A percentile compares a stretch with the other conserved stretches of the same genome.
phyloP scores from a whole-genome alignment of 352 stramenopile genomes.

The Thalassiosira exigua region DNA sequence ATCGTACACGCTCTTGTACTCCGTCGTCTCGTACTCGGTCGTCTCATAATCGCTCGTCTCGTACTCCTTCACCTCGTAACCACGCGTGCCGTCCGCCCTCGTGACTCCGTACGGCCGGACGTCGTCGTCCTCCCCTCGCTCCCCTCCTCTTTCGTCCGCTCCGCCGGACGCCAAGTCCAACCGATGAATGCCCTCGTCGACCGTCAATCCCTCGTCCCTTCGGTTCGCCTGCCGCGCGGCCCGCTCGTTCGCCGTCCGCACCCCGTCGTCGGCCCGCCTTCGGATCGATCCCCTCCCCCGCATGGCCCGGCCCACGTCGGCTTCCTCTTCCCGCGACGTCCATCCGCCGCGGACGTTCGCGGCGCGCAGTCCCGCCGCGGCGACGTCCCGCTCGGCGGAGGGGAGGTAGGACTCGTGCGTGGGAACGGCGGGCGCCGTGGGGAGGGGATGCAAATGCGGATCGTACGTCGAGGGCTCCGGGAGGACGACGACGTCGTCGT shows the following conservation, averaged over 20 bases:
- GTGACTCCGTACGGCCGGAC: slow-evolving; percentile 14
- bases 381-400: background rate
- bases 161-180: background rate
- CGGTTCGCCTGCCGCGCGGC: background rate
- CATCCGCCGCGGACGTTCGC: slow-evolving; percentile 4
- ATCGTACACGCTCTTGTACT: slow-evolving; percentile 57
- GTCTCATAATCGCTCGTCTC: slow-evolving; percentile 38
- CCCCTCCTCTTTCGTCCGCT: background rate
- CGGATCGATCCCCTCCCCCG: background rate
- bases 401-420: background rate
- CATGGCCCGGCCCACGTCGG: background rate
- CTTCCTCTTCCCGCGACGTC: slow-evolving; percentile 1
- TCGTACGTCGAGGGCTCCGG: slow-evolving; percentile 1
- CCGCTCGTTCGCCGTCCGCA: background rate
- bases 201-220: slow-evolving; percentile 13
- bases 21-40: slow-evolving; percentile 31
- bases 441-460: background rate
- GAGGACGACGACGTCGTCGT: slow-evolving; percentile 14
- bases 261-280: background rate
- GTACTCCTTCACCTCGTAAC: slow-evolving; percentile 46
- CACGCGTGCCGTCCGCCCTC: slow-evolving; percentile 13
- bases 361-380: background rate
- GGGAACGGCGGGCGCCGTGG: background rate
- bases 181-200: slow-evolving; percentile 13
- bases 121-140: slow-evolving; percentile 18